Conservation (phyloP, 2,329 filamentous ascomycete genomes). For the Penicillium sp. region DNA sequence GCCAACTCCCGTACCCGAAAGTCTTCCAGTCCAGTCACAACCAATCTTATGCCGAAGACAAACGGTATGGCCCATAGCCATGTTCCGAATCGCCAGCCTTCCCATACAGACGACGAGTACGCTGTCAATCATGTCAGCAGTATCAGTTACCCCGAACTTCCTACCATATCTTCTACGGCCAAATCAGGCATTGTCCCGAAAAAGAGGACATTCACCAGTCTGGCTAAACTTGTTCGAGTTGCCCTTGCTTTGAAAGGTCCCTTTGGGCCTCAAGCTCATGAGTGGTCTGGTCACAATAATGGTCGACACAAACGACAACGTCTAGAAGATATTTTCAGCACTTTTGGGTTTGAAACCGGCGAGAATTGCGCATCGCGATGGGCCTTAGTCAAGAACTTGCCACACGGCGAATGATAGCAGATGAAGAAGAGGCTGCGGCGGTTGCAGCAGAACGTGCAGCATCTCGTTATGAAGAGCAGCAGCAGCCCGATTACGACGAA, state of each 20-base stretch:
- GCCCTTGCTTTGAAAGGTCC: slow-evolving; percentile 42
- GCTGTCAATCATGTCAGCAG: neutral
- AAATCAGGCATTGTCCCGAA: slow-evolving; percentile 8
- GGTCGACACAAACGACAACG: slow-evolving; percentile 23
- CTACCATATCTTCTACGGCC: slow-evolving; percentile 5
- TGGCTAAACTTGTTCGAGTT: slow-evolving; percentile 39
- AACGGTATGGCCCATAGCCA: neutral
- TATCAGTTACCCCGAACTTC: slow-evolving; percentile 20
- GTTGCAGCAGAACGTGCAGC: slow-evolving; percentile 5
- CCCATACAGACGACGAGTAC: neutral
- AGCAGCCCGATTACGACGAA: neutral
- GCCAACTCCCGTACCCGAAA: slow-evolving; percentile 17
- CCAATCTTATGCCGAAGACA: neutral
- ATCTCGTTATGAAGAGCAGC: neutral
- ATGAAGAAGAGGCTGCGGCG: slow-evolving; percentile 10
- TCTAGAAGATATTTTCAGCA: slow-evolving; percentile 38
- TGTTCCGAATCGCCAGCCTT: no score
- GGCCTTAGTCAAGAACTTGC: slow-evolving; percentile 47
- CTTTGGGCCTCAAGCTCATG: slow-evolving; percentile 24
- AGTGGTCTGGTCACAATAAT: slow-evolving; percentile 8
- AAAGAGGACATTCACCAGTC: slow-evolving; percentile 27
- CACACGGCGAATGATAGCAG: slow-evolving; percentile 31
- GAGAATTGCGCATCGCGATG: slow-evolving; percentile 44
- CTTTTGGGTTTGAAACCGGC: slow-evolving; percentile 41
- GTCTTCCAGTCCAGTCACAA: slow-evolving; percentile 14